phyloP scores from a whole-genome alignment of 1,139 yeast genomes.

The Lizanozyma gosingica region DNA sequence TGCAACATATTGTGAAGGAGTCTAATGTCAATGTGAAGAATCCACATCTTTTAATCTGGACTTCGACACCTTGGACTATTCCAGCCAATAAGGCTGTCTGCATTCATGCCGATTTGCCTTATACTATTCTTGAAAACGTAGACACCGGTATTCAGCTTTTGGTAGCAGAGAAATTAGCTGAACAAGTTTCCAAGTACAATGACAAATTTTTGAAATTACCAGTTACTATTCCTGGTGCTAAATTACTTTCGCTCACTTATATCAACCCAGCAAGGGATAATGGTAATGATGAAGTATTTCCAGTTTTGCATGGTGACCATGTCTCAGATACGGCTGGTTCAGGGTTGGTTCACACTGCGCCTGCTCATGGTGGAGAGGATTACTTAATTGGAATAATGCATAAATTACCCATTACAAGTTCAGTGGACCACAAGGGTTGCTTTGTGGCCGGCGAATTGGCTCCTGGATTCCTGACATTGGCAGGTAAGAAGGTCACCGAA shows the following conservation, averaged over 20 bases:
- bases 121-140: conserved; percentile 39
- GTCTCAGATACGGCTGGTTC: conserved; percentile 83
- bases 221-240: conserved; percentile 30
- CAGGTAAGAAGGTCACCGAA: conserved; percentile 52
- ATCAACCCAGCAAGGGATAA: conserved; percentile 40
- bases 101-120: conserved; percentile 48
- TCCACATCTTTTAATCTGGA: conserved; percentile 61
- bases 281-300: conserved; percentile 29
- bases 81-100: conserved; percentile 84
- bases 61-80: conserved; percentile 97
- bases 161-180: conserved; percentile 40
- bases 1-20: not conserved
- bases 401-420: conserved; percentile 55
- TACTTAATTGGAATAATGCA: conserved; percentile 59
- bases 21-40: conserved; percentile 3
- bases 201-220: not conserved
- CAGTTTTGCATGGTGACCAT: conserved; percentile 71
- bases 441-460: conserved; percentile 42
- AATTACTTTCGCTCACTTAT: conserved; percentile 40
- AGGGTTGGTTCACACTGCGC: conserved; percentile 94
- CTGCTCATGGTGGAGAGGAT: conserved; percentile 97
- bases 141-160: conserved; percentile 31
- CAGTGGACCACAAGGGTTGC: conserved; percentile 70
- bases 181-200: conserved; percentile 12
- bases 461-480: conserved; percentile 33